Evolutionary conservation across 1,284 basidiomycete genomes (phyloP).

Genomic region (Ustilago tritici): DNA sequence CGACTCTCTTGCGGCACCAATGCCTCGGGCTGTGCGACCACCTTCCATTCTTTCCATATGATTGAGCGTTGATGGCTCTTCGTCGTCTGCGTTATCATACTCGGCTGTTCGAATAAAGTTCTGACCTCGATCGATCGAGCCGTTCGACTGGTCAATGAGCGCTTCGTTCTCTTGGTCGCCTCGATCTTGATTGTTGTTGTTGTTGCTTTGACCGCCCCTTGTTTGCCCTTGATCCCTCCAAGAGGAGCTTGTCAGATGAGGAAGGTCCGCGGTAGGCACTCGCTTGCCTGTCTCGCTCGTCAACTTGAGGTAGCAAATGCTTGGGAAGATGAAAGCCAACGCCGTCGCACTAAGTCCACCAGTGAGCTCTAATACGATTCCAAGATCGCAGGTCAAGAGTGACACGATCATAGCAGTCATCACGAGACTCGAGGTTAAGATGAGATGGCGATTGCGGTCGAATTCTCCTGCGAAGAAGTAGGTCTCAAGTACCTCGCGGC

Average conservation of each 20-base stretch:
- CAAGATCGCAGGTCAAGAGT: constrained; percentile 93
- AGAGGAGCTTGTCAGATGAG: constrained; percentile 32
- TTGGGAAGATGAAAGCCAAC: constrained; percentile 83
- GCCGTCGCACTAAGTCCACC: constrained; percentile 94
- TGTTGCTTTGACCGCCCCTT: not conserved
- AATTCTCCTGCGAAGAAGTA: constrained; percentile 61
- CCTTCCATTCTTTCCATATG: constrained; percentile 46
- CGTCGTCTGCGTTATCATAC: constrained; percentile 42
- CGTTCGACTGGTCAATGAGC: constrained; percentile 36
- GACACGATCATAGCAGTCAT: constrained; percentile 86
- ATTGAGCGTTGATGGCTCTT: constrained; percentile 30
- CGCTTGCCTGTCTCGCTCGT: constrained; percentile 54
- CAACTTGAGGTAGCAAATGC: constrained; percentile 67
- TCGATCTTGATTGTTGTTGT: not conserved
- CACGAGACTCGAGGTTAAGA: constrained; percentile 89
- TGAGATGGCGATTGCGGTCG: constrained; percentile 77
- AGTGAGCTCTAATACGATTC: constrained; percentile 96
- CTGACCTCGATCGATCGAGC: constrained; percentile 20
- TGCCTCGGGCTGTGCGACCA: constrained; percentile 12
- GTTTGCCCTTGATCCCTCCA: constrained; percentile 18
- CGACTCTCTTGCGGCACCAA: constrained; percentile 17
- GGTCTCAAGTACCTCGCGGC: constrained; percentile 77
- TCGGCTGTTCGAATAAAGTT: constrained; percentile 32
- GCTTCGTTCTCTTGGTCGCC: constrained; percentile 26
- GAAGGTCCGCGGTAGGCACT: constrained; percentile 39